A percentile compares a stretch with the other conserved stretches of the same genome.
Evolutionary conservation across 805 yeast species (phyloP).

Genomic region (Candida chauliodis): DNA sequence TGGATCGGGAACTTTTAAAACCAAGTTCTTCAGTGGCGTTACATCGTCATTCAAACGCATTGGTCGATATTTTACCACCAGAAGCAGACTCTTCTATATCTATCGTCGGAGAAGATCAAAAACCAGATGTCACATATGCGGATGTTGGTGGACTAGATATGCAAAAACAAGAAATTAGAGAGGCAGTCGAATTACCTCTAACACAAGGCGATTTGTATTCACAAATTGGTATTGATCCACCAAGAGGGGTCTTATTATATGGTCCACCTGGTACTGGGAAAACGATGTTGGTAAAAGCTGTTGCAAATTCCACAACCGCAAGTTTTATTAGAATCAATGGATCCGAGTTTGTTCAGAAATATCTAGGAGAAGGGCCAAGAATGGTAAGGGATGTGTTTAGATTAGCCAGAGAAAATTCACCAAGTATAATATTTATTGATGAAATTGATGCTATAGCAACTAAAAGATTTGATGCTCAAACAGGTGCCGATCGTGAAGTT

Average conservation of each 20-base stretch:
- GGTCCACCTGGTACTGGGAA: conserved; percentile 99
- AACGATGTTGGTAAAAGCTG: conserved; percentile 98
- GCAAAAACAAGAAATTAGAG: conserved; percentile 98
- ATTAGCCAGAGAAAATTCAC: conserved; percentile 95
- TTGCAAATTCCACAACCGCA: conserved; percentile 94
- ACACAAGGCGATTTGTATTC: conserved; percentile 94
- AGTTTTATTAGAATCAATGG: conserved; percentile 96
- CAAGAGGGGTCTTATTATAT: conserved; percentile 92
- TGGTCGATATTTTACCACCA: conserved; percentile 96
- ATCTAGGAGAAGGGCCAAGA: conserved; percentile 98
- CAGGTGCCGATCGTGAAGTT: conserved; percentile 99
- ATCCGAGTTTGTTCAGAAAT: conserved; percentile 96
- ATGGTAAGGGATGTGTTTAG: conserved; percentile 99
- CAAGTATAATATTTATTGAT: conserved; percentile 94
- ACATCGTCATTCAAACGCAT: conserved; percentile 97
- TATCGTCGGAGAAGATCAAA: conserved; percentile 90
- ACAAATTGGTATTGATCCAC: conserved; percentile 98
- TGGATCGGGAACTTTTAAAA: conserved; percentile 90
- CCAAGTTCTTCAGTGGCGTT: conserved; percentile 95
- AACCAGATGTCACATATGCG: conserved; percentile 89
- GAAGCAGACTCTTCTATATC: conserved; percentile 97
- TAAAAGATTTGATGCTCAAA: conserved; percentile 98
- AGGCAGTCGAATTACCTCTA: conserved; percentile 95
- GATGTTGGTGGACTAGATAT: conserved; percentile 99
- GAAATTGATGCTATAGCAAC: conserved; percentile 99